phyloP scores from a whole-genome alignment of 1,284 basidiomycete genomes.

The Trametes pubescens region DNA sequence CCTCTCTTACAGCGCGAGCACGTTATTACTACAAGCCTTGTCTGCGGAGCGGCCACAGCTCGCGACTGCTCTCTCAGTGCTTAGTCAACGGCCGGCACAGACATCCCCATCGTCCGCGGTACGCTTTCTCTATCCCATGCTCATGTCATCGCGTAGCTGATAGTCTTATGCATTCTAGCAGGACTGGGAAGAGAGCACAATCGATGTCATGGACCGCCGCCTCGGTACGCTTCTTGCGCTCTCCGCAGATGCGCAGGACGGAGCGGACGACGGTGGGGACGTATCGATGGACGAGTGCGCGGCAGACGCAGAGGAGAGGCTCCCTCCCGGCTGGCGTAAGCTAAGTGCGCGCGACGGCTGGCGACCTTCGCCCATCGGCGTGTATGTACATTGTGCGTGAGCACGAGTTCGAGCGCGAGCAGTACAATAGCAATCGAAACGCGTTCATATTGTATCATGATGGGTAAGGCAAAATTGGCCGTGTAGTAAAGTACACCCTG shows the following conservation, averaged over 20 bases:
- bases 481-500: conserved; percentile 6
- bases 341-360: conserved; percentile 55
- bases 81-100: conserved; percentile 22
- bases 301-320: neutral
- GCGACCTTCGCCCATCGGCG: conserved; percentile 73
- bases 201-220: conserved; percentile 63
- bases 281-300: neutral
- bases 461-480: neutral
- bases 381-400: conserved; percentile 42
- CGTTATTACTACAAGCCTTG: conserved; percentile 52
- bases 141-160: neutral
- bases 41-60: conserved; percentile 48
- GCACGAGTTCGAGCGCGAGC: neutral
- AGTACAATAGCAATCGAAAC: neutral
- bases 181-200: conserved; percentile 58
- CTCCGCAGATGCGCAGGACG: neutral
- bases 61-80: conserved; percentile 41
- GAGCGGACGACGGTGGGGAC: neutral
- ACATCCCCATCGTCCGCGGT: conserved; percentile 18
- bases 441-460: too few species aligned
- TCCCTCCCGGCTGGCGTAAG: conserved; percentile 58
- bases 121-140: neutral
- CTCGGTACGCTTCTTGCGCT: conserved; percentile 49
- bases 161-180: conserved; percentile 29
- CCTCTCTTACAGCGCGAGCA: conserved; percentile 42